A percentile compares a stretch with the other conserved stretches of the same genome.
Conservation (phyloP, 495 filamentous ascomycete species). For the Arthonia radiata region DNA sequence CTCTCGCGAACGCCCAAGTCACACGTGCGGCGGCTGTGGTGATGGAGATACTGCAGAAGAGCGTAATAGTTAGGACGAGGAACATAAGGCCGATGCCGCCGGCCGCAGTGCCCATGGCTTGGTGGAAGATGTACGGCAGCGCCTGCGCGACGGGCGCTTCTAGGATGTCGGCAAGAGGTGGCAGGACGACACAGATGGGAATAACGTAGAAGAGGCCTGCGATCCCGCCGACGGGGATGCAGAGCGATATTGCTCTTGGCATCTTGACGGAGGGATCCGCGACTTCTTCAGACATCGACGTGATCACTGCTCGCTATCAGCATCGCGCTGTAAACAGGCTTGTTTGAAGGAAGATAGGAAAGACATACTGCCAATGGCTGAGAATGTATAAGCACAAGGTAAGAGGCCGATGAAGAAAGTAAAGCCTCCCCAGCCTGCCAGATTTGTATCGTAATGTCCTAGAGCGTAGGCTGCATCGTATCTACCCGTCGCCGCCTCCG, state of each 20-base stretch:
- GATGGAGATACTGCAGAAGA: too few relatives aligned
- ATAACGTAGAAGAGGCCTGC: conserved; percentile 24
- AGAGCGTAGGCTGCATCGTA: conserved; percentile 20
- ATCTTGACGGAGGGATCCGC: conserved; percentile 20
- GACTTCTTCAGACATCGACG: conserved; percentile 26
- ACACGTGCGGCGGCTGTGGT: conserved; percentile 32
- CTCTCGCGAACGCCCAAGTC: conserved; percentile 36
- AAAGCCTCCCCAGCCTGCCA: conserved; percentile 17
- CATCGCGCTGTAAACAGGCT: too few relatives aligned
- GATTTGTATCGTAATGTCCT: conserved; percentile 18
- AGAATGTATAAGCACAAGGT: conserved; percentile 26
- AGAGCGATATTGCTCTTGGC: conserved; percentile 19
- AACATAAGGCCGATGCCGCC: conserved; percentile 18
- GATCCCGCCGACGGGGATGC: conserved; percentile 21
- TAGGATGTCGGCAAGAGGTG: conserved; percentile 19
- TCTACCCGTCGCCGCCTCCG: conserved; percentile 19
- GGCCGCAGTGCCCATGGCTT: conserved; percentile 20
- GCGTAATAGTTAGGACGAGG: too few relatives aligned
- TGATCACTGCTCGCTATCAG: too few relatives aligned
- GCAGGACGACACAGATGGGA: conserved; percentile 22
- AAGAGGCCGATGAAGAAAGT: conserved; percentile 28
- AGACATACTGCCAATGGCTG: conserved; percentile 24
- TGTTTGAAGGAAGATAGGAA: too few relatives aligned
- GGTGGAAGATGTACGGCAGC: conserved; percentile 22
- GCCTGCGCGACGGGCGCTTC: conserved; percentile 17